phyloP scores from a whole-genome alignment of 192 early-diverging fungal species.

The Tieghemiomyces parasiticus region DNA sequence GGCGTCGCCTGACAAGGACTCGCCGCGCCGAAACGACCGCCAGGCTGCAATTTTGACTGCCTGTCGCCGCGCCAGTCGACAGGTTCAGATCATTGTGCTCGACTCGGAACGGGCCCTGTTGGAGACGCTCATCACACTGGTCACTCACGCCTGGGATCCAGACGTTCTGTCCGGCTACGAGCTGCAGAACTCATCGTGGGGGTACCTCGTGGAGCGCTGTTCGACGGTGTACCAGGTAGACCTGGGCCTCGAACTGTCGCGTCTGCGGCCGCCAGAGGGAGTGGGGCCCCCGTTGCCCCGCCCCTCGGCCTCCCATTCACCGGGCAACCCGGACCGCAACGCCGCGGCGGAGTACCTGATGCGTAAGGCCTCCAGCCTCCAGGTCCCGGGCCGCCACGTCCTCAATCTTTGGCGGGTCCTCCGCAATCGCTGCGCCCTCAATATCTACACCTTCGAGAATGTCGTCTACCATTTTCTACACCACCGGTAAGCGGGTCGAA shows the following conservation, averaged over 20 bases:
- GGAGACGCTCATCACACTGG: too few species aligned
- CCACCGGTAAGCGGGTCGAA: conserved; percentile 38
- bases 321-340: background rate
- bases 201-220: conserved; percentile 59
- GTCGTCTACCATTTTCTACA: conserved; percentile 54
- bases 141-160: conserved; percentile 12
- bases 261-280: conserved; percentile 24
- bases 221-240: conserved; percentile 24
- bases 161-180: conserved; percentile 62
- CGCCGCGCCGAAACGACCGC: too few species aligned
- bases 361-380: conserved; percentile 42
- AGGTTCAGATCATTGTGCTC: too few species aligned
- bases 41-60: too few species aligned
- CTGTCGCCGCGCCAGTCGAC: too few species aligned
- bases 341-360: conserved; percentile 1
- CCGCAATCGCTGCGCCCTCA: conserved; percentile 55
- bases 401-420: conserved; percentile 85
- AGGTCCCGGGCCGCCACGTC: conserved; percentile 57
- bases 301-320: too few species aligned
- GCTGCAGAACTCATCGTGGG: conserved; percentile 75
- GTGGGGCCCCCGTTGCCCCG: too few species aligned
- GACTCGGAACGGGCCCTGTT: too few species aligned
- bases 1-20: too few species aligned
- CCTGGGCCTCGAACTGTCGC: conserved; percentile 29
- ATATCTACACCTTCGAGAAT: conserved; percentile 67